Conservation (phyloP, 2,329 filamentous ascomycete species). For the Aspergillus chevalieri region DNA sequence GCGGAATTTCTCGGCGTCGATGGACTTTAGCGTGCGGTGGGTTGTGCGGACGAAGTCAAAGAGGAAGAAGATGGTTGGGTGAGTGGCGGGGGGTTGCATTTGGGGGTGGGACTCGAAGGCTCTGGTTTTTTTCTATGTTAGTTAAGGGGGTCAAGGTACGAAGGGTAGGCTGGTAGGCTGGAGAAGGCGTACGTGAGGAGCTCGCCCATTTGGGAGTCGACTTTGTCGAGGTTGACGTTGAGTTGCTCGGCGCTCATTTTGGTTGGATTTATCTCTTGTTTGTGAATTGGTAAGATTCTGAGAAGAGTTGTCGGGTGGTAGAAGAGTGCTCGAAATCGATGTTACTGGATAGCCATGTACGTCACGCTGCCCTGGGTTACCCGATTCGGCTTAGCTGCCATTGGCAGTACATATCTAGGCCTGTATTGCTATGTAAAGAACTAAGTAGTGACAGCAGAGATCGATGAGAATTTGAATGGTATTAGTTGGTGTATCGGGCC, state of each 20-base stretch:
- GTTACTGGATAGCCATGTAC: not conserved
- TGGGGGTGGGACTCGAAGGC: slow-evolving; percentile 25
- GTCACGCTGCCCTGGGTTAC: not conserved
- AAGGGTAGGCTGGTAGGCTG: not conserved
- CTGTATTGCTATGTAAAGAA: no score
- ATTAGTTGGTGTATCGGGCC: no score
- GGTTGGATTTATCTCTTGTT: not conserved
- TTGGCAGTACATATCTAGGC: no score
- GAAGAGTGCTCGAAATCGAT: no score
- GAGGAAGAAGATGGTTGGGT: slow-evolving; percentile 45
- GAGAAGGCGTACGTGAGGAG: slow-evolving; percentile 19
- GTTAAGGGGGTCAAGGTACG: not conserved
- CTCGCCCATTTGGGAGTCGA: slow-evolving; percentile 20
- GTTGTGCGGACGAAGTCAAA: slow-evolving; percentile 65
- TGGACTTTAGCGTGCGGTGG: slow-evolving; percentile 40
- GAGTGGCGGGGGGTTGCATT: slow-evolving; percentile 24
- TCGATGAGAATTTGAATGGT: no score
- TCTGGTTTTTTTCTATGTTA: slow-evolving; percentile 8
- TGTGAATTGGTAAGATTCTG: not conserved
- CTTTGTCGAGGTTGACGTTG: slow-evolving; percentile 10
- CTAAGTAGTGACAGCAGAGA: no score
- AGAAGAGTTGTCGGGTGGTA: not conserved
- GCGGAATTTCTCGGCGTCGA: slow-evolving; percentile 20
- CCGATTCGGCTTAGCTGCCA: no score
- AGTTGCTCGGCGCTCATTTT: slow-evolving; percentile 11